phyloP scores from a whole-genome alignment of 805 yeast species.

The Phaffomyces thermotolerans region DNA sequence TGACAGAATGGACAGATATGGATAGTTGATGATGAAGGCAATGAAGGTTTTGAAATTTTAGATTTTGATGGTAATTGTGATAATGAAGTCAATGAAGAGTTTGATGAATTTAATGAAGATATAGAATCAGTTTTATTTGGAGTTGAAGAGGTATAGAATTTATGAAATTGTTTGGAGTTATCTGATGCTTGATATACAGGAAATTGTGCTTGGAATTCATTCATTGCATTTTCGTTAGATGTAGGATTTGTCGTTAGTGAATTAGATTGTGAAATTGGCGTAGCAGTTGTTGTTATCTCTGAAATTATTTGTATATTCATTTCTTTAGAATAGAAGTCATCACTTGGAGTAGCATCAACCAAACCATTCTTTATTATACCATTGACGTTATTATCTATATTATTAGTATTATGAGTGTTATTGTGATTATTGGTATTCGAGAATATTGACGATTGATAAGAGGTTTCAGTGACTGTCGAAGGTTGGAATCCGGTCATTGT shows the following conservation, averaged over 20 bases:
- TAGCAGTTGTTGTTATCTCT: constrained; percentile 7
- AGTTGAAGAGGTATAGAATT: constrained; percentile 14
- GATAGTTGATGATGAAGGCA: constrained; percentile 8
- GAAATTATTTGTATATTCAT: constrained; percentile 13
- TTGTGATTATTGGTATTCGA: constrained; percentile 2
- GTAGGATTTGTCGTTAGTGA: background rate
- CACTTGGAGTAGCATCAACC: background rate
- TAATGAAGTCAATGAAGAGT: constrained; percentile 8
- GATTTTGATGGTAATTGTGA: background rate
- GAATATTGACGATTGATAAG: constrained; percentile 16
- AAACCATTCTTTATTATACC: background rate
- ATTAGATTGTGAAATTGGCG: background rate
- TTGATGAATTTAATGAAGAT: background rate
- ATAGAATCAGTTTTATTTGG: no score
- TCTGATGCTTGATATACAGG: background rate
- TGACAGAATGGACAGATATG: constrained; percentile 57
- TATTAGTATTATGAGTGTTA: no score
- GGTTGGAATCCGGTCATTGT: constrained; percentile 4
- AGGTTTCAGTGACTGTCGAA: constrained; percentile 6
- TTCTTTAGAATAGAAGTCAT: constrained; percentile 18
- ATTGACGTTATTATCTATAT: background rate
- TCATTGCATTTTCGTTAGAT: background rate
- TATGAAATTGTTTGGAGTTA: constrained; percentile 14
- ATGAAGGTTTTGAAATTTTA: constrained; percentile 8
- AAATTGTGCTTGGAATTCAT: constrained; percentile 4